A percentile compares a stretch with the other conserved stretches of the same genome.
Conservation (phyloP, 1,139 yeast species). For the Blastobotrys petasosporus region DNA sequence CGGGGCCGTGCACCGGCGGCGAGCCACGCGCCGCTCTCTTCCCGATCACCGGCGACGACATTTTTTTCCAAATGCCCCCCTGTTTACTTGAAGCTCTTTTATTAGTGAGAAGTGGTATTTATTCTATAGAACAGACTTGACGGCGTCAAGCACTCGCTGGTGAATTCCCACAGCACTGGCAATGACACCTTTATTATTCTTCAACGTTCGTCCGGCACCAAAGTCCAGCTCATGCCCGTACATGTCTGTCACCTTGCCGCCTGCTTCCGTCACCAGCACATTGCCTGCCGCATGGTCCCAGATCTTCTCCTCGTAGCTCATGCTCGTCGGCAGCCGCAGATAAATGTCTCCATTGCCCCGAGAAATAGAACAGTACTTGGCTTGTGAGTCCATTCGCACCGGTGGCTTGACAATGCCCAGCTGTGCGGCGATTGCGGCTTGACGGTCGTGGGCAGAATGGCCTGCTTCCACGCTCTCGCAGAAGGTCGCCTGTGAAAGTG, state of each 20-base stretch:
- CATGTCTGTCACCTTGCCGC: slow-evolving; percentile 85
- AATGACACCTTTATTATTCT: slow-evolving; percentile 76
- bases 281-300: slow-evolving; percentile 99
- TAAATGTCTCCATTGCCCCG: slow-evolving; percentile 91
- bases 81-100: neutral
- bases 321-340: slow-evolving; percentile 74
- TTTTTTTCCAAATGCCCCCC: no score
- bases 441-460: slow-evolving; percentile 90
- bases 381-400: slow-evolving; percentile 79
- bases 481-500: slow-evolving; percentile 49
- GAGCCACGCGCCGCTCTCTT: no score
- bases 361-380: slow-evolving; percentile 85
- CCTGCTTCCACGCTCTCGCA: slow-evolving; percentile 97
- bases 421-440: slow-evolving; percentile 59
- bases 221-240: slow-evolving; percentile 67
- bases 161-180: slow-evolving; percentile 73
- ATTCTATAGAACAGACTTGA: slow-evolving; percentile 25
- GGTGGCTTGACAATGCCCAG: slow-evolving; percentile 57
- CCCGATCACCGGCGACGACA: no score
- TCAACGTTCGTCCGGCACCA: slow-evolving; percentile 76
- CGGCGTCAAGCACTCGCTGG: slow-evolving; percentile 54
- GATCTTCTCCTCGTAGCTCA: slow-evolving; percentile 79
- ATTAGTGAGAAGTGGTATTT: no score
- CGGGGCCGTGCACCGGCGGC: no score
- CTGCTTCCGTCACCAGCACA: slow-evolving; percentile 78